Percentiles rank a stretch among this genome's conserved stretches.
These are phyloP conservation scores for Penicillium egyptiacum DNA, from an alignment of 495 filamentous ascomycete genomes.

Conservation along the genomic window DNA sequence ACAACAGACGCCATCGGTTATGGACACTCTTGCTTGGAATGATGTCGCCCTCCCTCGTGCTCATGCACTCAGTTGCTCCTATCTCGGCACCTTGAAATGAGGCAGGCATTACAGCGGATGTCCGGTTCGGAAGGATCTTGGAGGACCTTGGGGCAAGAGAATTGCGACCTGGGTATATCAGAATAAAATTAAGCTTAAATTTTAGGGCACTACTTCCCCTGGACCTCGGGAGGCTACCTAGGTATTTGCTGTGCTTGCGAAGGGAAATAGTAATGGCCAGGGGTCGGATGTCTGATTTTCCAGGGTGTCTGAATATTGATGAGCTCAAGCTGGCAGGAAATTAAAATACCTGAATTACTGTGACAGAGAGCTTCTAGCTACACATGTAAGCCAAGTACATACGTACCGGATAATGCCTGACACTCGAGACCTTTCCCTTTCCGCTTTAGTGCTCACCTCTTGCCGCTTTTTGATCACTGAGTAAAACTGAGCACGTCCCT, in stretches of 20 bases:
- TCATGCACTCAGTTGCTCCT: background rate
- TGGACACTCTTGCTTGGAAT: background rate
- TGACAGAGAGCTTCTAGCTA: too few species aligned
- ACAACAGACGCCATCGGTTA: background rate
- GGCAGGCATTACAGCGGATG: background rate
- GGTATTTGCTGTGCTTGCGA: background rate
- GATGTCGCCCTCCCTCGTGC: background rate
- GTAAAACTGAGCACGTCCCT: too few species aligned
- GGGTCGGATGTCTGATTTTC: too few species aligned
- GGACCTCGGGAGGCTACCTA: background rate
- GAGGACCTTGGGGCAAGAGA: background rate
- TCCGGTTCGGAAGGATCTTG: background rate
- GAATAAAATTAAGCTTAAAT: conserved; percentile 2
- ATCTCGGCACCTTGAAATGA: background rate
- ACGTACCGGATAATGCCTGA: too few species aligned
- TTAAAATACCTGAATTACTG: too few species aligned
- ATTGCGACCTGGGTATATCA: background rate
- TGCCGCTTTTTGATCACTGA: too few species aligned
- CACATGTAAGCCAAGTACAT: too few species aligned
- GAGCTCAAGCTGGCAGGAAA: too few species aligned
- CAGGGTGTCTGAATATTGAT: too few species aligned
- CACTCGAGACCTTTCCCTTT: too few species aligned
- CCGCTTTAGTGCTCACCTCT: too few species aligned
- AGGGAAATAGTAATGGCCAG: too few species aligned
- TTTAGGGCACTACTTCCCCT: background rate